These are phyloP conservation scores for Diaporthe capsici DNA, from an alignment of 2,329 filamentous ascomycete species.

Conservation along the genomic window DNA sequence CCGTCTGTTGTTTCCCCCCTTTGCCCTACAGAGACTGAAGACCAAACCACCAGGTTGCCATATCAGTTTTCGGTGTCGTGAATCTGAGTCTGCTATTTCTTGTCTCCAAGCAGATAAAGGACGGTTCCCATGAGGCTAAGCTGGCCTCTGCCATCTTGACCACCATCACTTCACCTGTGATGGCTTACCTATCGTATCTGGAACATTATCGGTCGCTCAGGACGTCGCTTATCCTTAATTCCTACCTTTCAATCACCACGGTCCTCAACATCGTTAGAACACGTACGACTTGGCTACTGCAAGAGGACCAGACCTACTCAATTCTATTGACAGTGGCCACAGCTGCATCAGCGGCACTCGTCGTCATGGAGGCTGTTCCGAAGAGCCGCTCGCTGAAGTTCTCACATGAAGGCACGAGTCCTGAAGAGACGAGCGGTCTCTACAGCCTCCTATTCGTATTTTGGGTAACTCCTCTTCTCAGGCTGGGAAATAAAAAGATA, in stretches of 20 bases:
- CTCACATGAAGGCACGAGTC: not conserved
- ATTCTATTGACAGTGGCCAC: slow-evolving; percentile 40
- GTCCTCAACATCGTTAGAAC: slow-evolving; percentile 58
- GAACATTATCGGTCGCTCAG: slow-evolving; percentile 51
- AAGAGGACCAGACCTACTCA: slow-evolving; percentile 11
- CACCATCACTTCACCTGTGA: slow-evolving; percentile 45
- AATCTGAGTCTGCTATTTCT: slow-evolving; percentile 9
- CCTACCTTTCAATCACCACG: slow-evolving; percentile 57
- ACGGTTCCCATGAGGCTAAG: not conserved
- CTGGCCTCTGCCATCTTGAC: slow-evolving; percentile 44
- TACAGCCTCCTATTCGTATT: slow-evolving; percentile 45
- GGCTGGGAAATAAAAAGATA: slow-evolving; percentile 33
- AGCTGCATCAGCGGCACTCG: slow-evolving; percentile 50
- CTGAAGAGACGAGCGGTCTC: slow-evolving; percentile 42
- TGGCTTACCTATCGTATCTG: slow-evolving; percentile 50
- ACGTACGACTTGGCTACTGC: slow-evolving; percentile 58
- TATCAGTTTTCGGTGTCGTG: not conserved
- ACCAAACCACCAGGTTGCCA: not conserved
- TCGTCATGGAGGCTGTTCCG: slow-evolving; percentile 46
- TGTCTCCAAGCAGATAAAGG: not conserved
- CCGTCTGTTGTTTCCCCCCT: too few relatives aligned
- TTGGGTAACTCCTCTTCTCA: slow-evolving; percentile 40
- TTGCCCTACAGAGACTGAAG: not conserved
- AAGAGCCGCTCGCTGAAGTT: not conserved
- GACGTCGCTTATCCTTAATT: slow-evolving; percentile 59